Conservation (phyloP, 2,329 filamentous ascomycete genomes). For the Botrytis elliptica region DNA sequence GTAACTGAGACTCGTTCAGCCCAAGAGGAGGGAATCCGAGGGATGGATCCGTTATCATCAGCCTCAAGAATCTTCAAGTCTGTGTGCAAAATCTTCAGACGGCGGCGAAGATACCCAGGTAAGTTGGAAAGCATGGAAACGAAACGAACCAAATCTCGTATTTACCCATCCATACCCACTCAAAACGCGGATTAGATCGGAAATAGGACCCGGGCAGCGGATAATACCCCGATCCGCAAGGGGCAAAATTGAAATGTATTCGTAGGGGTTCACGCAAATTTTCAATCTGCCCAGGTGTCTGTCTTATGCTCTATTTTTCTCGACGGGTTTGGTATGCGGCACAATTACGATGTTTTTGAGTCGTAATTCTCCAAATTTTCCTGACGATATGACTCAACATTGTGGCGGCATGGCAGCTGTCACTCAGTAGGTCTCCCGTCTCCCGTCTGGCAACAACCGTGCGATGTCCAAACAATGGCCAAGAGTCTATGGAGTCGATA, state of each 20-base stretch:
- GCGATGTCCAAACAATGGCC: neutral
- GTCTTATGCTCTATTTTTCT: neutral
- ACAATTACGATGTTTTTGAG: neutral
- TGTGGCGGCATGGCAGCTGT: neutral
- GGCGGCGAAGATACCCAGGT: neutral
- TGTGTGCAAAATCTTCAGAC: neutral
- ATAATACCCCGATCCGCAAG: neutral
- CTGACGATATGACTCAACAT: neutral
- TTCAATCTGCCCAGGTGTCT: neutral
- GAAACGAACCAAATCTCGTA: constrained; percentile 5
- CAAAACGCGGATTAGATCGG: neutral
- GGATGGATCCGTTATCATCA: neutral
- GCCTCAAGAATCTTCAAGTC: neutral
- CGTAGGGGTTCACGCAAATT: neutral
- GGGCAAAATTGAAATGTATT: neutral
- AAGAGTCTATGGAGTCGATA: neutral
- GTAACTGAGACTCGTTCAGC: neutral
- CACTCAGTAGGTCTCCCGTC: neutral
- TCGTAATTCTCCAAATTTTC: neutral
- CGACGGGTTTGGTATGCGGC: neutral
- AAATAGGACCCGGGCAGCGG: neutral
- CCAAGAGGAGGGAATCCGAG: neutral
- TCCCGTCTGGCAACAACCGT: neutral
- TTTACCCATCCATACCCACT: neutral
- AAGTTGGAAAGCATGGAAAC: neutral